These are phyloP conservation scores for Torulaspora quercuum DNA, from an alignment of 805 yeast genomes.

Conservation along the genomic window DNA sequence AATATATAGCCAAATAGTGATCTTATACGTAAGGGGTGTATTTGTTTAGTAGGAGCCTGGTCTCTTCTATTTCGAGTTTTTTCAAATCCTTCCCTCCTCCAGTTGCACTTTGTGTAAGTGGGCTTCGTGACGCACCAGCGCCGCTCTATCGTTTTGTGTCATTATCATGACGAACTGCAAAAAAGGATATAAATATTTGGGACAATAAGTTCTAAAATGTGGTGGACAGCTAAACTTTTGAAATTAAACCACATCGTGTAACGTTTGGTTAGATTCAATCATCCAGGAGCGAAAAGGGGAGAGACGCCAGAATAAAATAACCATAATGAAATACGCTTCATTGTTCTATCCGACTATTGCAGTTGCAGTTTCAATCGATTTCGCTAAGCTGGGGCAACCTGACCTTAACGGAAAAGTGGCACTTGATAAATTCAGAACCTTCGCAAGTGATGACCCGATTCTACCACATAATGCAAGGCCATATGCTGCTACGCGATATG, in stretches of 20 bases:
- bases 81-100: not conserved
- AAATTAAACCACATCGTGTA: too few species aligned
- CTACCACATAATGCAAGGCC: slow-evolving; percentile 15
- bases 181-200: too few species aligned
- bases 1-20: slow-evolving; percentile 19
- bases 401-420: slow-evolving; percentile 4
- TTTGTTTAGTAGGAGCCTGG: not conserved
- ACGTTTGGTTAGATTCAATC: too few species aligned
- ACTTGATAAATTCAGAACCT: slow-evolving; percentile 10
- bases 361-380: slow-evolving; percentile 6
- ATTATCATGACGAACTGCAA: too few species aligned
- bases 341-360: slow-evolving; percentile 10
- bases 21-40: not conserved
- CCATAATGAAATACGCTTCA: slow-evolving; percentile 6
- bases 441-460: slow-evolving; percentile 6
- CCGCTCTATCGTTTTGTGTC: too few species aligned
- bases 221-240: too few species aligned
- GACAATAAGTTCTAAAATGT: too few species aligned
- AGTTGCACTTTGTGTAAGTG: too few species aligned
- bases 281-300: too few species aligned
- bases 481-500: slow-evolving; percentile 5
- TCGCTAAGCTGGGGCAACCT: not conserved
- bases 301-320: not conserved
- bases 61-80: too few species aligned
- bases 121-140: too few species aligned